Evolutionary conservation across 2,329 filamentous ascomycete genomes (phyloP), one percentile per base, ranked within the genome.

Genomic region (Fusarium anguioides): DNA sequence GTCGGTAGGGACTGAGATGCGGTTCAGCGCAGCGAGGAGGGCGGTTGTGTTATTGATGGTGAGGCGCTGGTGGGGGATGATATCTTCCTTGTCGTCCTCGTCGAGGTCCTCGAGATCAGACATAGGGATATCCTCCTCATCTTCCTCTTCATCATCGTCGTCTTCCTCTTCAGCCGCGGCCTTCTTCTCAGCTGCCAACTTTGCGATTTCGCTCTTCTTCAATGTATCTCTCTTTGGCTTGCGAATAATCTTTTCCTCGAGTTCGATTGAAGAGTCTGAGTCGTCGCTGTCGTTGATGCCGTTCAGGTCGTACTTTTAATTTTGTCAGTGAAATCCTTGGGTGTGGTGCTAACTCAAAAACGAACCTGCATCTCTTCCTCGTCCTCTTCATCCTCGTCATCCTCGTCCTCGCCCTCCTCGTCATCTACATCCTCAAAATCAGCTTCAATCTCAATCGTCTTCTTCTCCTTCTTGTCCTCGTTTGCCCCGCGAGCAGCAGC

Each of bases 41-140:
- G 95, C 96, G 69, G 92, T 84, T 52, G 92, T 94, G 83, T 99
- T 99, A 86, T 99, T 97, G 82, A 98, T 98, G 51, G 94, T 97
- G 69, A 97, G 89, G 73, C 94, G 92, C 77, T 96, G 93, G 81
- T 97, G 92, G 17, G 94, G 93, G 64, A 97, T 88, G 37, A 97
- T 87, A 75, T 97, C 94, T 79, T 92, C 92, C 73, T 88, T 91
- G 73, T 96, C 94, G 66, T 92, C 91, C 20, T 92, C 93, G 52
- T 91, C 82, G 26, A 89, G 81, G 50, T 92, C 92, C 73, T 92
- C 91, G 49, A 96, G 89, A 73, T 97, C 94, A 29, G 93, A 97
- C 67, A 97, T 87, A 6, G 94, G 91, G 41, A 97, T 94, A 68
- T 96, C 94, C 69, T 96, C 93, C 41, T 95, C 92, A 6, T 94